Percentiles rank a stretch among this genome's conserved stretches.
phyloP scores from a whole-genome alignment of 805 yeast genomes.

The Candida tammaniensis region DNA sequence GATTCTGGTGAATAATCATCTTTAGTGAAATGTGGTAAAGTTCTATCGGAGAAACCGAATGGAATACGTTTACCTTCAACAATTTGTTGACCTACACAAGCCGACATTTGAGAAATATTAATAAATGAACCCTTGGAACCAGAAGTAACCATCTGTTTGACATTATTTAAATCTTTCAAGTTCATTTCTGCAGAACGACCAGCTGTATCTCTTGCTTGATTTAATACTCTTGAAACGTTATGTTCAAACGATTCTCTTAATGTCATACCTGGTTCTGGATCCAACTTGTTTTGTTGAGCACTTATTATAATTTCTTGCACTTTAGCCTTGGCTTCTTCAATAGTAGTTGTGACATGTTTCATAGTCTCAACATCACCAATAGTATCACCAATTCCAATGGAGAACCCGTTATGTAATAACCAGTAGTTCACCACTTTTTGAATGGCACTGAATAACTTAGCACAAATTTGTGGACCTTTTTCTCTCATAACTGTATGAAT shows the following conservation, averaged over 20 bases:
- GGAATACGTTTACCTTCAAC: slow-evolving; percentile 99
- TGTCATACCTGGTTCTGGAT: slow-evolving; percentile 99
- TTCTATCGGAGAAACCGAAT: slow-evolving; percentile 93
- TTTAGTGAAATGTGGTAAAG: slow-evolving; percentile 96
- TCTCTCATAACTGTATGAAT: slow-evolving; percentile 97
- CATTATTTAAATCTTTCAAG: slow-evolving; percentile 90
- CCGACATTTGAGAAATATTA: slow-evolving; percentile 98
- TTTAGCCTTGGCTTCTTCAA: slow-evolving; percentile 87
- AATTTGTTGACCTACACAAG: slow-evolving; percentile 99
- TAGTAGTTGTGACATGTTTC: slow-evolving; percentile 89
- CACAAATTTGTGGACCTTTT: slow-evolving; percentile 89
- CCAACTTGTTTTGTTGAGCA: slow-evolving; percentile 84
- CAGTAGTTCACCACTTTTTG: slow-evolving; percentile 96
- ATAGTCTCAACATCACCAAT: slow-evolving; percentile 97
- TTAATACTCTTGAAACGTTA: slow-evolving; percentile 89
- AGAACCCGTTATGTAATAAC: slow-evolving; percentile 95
- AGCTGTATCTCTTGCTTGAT: slow-evolving; percentile 98
- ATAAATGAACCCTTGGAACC: slow-evolving; percentile 99
- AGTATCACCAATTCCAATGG: slow-evolving; percentile 99
- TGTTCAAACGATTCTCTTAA: slow-evolving; percentile 97
- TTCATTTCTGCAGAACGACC: slow-evolving; percentile 98
- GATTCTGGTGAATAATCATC: slow-evolving; percentile 99
- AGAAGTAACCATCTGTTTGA: slow-evolving; percentile 98
- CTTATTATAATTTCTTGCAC: slow-evolving; percentile 91
- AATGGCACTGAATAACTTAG: slow-evolving; percentile 83